Base-by-base conservation (phyloP, 805 yeast genomes). In the Candida bentonensis region DNA sequence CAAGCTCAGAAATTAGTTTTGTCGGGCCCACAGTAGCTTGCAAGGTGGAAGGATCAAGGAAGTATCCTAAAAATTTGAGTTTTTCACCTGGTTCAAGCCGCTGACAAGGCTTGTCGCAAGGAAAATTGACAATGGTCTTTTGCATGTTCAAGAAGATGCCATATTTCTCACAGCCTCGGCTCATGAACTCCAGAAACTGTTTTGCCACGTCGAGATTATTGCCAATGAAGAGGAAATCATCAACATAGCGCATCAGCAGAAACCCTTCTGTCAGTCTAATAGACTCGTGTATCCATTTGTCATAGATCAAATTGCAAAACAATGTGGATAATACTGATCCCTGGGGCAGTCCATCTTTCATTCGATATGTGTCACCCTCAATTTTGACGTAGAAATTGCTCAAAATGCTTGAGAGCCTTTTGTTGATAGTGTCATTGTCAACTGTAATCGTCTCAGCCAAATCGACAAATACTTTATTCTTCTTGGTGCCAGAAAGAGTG, bases 171-270 rank as follows among this genome's bases (percentile, higher is more conserved):
- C 74, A 65, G 2, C 74, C 73, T 15, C 51, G 39, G 0, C 51
- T 42, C 33, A 70, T 63, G 4, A 58, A 21, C 1, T 46, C 46
- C 40, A 57, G 51, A 34, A 70, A 57, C 2, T 44, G 45, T 1
- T 46, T 36, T 0, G 77, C 67, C 9, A 57, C 53, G 0, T 46
- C 43, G 9, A 52, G 22, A 27, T 66, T 56, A 0, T 76, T 65
- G 0, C 92, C 71, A 0, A 88, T 60, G n/a, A 85, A 66, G 22
- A 88, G 56, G 53, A 88, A 88, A 57, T 88, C 97, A 61, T 88
- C 97, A 0, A 86, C 94, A 20, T 84, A 59, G 44, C 96, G 62
- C 4, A 85, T 46, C 2, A 85, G 56, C 2, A 70, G 47, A 15
- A 70, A 60, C 2, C 59, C 48, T 27, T n/a, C 57, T 33, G 33